A percentile compares a stretch with the other conserved stretches of the same genome.
Conservation (phyloP, 2,329 filamentous ascomycete genomes). For the Erysiphe pulchra region DNA sequence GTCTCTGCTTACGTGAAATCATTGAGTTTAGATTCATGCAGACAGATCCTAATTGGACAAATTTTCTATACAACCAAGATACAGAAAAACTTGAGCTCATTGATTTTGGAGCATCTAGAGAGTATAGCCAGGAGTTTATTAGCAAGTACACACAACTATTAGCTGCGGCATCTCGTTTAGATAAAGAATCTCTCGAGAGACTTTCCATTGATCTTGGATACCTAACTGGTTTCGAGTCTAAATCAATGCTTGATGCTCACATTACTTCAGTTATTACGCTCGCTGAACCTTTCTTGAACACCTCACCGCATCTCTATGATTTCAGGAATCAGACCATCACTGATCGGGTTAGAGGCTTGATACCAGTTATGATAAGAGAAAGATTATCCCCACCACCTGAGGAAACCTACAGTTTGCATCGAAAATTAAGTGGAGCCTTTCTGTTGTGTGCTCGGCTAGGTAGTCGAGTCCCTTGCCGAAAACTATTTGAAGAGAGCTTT, state of each 20-base stretch:
- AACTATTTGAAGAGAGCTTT: conserved; percentile 37
- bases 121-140: conserved; percentile 61
- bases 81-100: conserved; percentile 61
- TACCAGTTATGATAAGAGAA: conserved; percentile 83
- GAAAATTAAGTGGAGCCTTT: conserved; percentile 89
- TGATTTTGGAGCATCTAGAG: conserved; percentile 82
- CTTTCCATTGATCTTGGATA: conserved; percentile 65
- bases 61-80: conserved; percentile 69
- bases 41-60: conserved; percentile 98
- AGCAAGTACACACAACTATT: conserved; percentile 56
- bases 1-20: conserved; percentile 78
- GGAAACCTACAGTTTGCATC: conserved; percentile 87
- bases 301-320: conserved; percentile 65
- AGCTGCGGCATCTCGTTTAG: conserved; percentile 47
- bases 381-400: conserved; percentile 75
- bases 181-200: conserved; percentile 34
- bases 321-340: conserved; percentile 92
- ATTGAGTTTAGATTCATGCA: conserved; percentile 96
- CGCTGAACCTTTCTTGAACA: conserved; percentile 64
- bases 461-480: conserved; percentile 56
- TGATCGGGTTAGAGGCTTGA: conserved; percentile 64
- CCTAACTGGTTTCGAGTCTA: conserved; percentile 70
- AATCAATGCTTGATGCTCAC: conserved; percentile 72
- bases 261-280: conserved; percentile 69
- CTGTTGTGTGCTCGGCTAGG: conserved; percentile 69